These are phyloP conservation scores for Sporothrix schenckii DNA, from an alignment of 2,329 filamentous ascomycete genomes.

Conservation along the genomic window DNA sequence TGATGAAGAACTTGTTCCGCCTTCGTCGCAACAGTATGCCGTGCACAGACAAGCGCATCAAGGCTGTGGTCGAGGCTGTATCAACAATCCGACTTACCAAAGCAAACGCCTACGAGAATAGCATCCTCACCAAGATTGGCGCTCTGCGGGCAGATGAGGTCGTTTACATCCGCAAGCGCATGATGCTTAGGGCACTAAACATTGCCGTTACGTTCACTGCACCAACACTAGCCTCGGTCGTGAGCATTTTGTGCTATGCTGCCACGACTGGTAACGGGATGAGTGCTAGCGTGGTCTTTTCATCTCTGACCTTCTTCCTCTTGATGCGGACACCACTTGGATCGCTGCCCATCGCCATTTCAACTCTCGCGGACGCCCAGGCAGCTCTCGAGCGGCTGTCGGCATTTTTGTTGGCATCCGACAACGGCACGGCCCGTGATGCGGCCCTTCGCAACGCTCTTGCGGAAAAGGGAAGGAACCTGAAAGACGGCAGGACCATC, in stretches of 20 bases:
- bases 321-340: constrained; percentile 38
- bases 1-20: constrained; percentile 37
- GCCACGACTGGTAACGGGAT: constrained; percentile 33
- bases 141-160: constrained; percentile 38
- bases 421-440: constrained; percentile 23
- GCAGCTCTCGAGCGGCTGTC: constrained; percentile 38
- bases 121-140: constrained; percentile 37
- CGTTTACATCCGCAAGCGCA: constrained; percentile 39
- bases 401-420: constrained; percentile 36
- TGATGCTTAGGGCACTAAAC: constrained; percentile 39
- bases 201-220: constrained; percentile 39
- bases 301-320: constrained; percentile 39
- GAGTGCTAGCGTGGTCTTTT: constrained; percentile 35
- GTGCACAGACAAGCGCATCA: constrained; percentile 39
- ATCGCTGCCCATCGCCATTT: constrained; percentile 36
- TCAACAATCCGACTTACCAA: constrained; percentile 40
- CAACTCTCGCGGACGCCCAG: constrained; percentile 38
- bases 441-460: constrained; percentile 25
- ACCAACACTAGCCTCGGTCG: constrained; percentile 38
- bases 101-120: constrained; percentile 39
- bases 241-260: constrained; percentile 37
- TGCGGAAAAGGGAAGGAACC: not conserved
- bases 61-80: constrained; percentile 39
- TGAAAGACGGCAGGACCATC: not conserved
- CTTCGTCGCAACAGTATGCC: constrained; percentile 40